A percentile compares a stretch with the other conserved stretches of the same genome.
Conservation (phyloP, 78 protist genomes). For the Anaeramoeba flamelloides region DNA sequence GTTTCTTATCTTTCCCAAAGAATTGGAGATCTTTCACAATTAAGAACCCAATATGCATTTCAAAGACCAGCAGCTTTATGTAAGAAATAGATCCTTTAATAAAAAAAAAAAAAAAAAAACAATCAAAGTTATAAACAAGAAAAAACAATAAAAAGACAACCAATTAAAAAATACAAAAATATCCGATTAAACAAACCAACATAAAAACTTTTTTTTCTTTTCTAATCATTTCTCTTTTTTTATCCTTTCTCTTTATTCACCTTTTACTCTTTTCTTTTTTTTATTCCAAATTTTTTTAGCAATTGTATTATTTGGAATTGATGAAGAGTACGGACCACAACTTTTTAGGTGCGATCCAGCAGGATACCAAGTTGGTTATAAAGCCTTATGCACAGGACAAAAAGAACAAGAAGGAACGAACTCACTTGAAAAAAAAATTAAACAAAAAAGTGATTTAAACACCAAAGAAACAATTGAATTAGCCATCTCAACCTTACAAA, state of each 20-base stretch:
- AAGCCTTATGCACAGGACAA: slow-evolving; percentile 70
- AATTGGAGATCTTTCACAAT: slow-evolving; percentile 74
- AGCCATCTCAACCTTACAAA: slow-evolving; percentile 67
- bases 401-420: slow-evolving; percentile 82
- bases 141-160: no score
- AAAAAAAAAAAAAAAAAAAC: no score
- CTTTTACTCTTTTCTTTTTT: neutral
- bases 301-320: slow-evolving; percentile 66
- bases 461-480: slow-evolving; percentile 57
- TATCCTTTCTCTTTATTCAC: neutral
- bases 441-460: slow-evolving; percentile 41
- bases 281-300: slow-evolving; percentile 10
- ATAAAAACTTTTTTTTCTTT: no score
- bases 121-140: no score
- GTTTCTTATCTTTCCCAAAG: slow-evolving; percentile 62
- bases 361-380: slow-evolving; percentile 50
- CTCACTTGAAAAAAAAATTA: slow-evolving; percentile 79
- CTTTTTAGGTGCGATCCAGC: slow-evolving; percentile 81
- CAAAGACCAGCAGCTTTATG: slow-evolving; percentile 67
- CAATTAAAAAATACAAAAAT: no score
- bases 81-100: neutral
- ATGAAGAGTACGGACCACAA: slow-evolving; percentile 68
- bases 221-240: neutral
- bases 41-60: slow-evolving; percentile 70
- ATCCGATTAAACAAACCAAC: no score